Evolutionary conservation across 192 early-diverging fungal genomes (phyloP).

Genomic region (Bifiguratus adelaidae): DNA sequence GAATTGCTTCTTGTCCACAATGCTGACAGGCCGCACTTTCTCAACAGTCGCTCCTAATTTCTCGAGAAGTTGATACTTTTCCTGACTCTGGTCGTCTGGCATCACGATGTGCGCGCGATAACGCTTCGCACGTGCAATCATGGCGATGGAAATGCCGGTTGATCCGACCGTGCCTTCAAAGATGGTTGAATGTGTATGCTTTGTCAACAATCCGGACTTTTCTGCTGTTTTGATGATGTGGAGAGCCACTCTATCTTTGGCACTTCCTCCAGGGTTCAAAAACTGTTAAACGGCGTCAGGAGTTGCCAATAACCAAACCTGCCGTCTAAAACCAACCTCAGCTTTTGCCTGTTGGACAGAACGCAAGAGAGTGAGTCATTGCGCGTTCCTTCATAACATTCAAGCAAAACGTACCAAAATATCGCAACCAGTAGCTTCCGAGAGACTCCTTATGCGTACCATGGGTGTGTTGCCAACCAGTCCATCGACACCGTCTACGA

Average conservation of each 20-base stretch:
- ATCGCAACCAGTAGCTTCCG: slow-evolving; percentile 83
- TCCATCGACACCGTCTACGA: slow-evolving; percentile 61
- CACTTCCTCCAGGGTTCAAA: slow-evolving; percentile 83
- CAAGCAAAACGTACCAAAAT: slow-evolving; percentile 49
- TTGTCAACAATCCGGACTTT: slow-evolving; percentile 45
- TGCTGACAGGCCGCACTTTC: slow-evolving; percentile 81
- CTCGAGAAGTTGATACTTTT: slow-evolving; percentile 81
- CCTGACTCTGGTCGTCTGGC: slow-evolving; percentile 87
- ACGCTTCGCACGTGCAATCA: slow-evolving; percentile 79
- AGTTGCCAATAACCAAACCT: neutral
- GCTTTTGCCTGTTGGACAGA: slow-evolving; percentile 19
- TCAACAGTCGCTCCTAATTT: slow-evolving; percentile 82
- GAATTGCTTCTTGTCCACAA: slow-evolving; percentile 86
- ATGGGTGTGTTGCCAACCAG: slow-evolving; percentile 91
- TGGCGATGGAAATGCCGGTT: slow-evolving; percentile 92
- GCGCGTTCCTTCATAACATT: neutral
- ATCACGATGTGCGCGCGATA: slow-evolving; percentile 93
- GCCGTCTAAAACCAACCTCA: slow-evolving; percentile 11
- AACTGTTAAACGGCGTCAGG: slow-evolving; percentile 38
- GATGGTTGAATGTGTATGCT: slow-evolving; percentile 66
- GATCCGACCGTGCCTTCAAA: slow-evolving; percentile 95
- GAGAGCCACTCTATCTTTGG: slow-evolving; percentile 91
- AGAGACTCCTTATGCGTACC: slow-evolving; percentile 74
- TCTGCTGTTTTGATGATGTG: slow-evolving; percentile 78
- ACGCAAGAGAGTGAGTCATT: neutral